phyloP scores from a whole-genome alignment of 2,329 filamentous ascomycete species.

The Arthrobotrys conoides region DNA sequence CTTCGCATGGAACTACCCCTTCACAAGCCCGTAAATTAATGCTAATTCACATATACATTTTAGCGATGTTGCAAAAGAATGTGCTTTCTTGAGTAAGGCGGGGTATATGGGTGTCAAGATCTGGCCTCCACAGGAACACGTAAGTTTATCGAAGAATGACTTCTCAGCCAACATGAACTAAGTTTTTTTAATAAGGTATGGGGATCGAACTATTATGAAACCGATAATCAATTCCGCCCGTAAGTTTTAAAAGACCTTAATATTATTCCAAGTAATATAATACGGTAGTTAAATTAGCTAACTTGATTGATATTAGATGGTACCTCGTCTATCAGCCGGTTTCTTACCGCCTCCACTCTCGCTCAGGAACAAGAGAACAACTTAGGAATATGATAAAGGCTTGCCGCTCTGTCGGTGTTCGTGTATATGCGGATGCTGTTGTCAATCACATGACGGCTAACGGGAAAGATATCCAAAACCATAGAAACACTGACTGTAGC shows the following conservation, averaged over 20 bases:
- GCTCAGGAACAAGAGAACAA: conserved; percentile 64
- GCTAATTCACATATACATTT: not conserved
- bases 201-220: conserved; percentile 65
- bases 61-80: conserved; percentile 65
- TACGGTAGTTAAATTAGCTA: not conserved
- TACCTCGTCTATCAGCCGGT: conserved; percentile 64
- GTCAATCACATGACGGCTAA: conserved; percentile 65
- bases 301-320: conserved; percentile 17
- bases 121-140: conserved; percentile 65
- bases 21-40: not conserved
- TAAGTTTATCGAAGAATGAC: conserved; percentile 10
- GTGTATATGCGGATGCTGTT: conserved; percentile 65
- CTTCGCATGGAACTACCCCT: not conserved
- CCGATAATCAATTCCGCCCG: conserved; percentile 65
- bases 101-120: conserved; percentile 65
- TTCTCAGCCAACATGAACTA: not conserved
- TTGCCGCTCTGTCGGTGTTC: conserved; percentile 64
- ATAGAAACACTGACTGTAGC: conserved; percentile 63
- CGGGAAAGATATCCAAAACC: conserved; percentile 65
- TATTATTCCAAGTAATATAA: too few relatives aligned
- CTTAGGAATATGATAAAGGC: conserved; percentile 64
- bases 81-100: conserved; percentile 64
- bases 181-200: conserved; percentile 59
- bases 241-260: conserved; percentile 45
- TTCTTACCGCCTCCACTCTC: conserved; percentile 64